Conservation (phyloP, 2,329 filamentous ascomycete genomes). For the Monosporascus sp. region DNA sequence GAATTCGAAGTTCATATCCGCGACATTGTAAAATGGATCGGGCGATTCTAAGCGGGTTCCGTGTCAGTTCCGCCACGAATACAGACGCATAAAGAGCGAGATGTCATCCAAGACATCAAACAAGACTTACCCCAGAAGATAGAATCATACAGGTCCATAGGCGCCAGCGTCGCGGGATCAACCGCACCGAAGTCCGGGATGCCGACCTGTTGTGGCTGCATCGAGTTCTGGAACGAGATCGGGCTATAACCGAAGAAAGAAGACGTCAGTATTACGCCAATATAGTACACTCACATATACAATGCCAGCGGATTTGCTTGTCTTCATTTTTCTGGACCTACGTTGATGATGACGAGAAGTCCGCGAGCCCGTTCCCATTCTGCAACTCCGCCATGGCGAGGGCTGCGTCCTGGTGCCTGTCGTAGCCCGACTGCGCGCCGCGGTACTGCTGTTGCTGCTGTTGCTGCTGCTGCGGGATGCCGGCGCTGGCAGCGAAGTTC, state of each 20-base stretch:
- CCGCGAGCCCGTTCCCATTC: constrained; percentile 45
- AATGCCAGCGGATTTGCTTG: background rate
- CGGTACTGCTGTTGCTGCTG: constrained; percentile 22
- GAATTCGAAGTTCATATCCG: constrained; percentile 59
- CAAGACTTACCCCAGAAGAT: constrained; percentile 59
- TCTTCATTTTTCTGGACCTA: background rate
- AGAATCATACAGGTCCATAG: constrained; percentile 63
- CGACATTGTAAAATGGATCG: constrained; percentile 51
- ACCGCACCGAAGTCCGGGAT: constrained; percentile 43
- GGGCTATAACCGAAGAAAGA: background rate
- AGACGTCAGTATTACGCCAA: no score
- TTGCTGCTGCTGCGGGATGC: constrained; percentile 35
- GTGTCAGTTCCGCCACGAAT: background rate
- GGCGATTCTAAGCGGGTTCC: constrained; percentile 43
- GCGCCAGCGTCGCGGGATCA: constrained; percentile 56
- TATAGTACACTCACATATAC: no score
- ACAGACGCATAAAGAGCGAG: background rate
- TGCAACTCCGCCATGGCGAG: constrained; percentile 63
- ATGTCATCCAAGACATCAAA: constrained; percentile 6
- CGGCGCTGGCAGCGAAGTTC: constrained; percentile 32
- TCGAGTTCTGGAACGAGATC: constrained; percentile 23
- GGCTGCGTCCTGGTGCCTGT: constrained; percentile 57
- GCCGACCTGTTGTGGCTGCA: constrained; percentile 24
- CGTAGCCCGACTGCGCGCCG: constrained; percentile 25
- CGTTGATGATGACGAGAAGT: constrained; percentile 35